Evolutionary conservation across 2,329 filamentous ascomycete genomes (phyloP).

Genomic region (Fusarium austroafricanum): DNA sequence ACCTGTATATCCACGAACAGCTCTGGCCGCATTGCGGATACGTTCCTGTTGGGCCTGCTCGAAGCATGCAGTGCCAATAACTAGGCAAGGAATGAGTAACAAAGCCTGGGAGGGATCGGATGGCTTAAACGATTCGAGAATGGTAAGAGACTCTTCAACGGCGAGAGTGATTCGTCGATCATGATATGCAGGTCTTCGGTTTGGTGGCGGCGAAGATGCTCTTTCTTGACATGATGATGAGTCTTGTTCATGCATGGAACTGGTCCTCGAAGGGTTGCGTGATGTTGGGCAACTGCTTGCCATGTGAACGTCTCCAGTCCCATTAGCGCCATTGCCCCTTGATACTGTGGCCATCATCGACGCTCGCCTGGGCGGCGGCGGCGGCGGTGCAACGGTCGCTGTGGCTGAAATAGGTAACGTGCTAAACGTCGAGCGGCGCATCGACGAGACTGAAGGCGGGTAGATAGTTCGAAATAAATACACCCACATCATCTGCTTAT

Average conservation of each 20-base stretch:
- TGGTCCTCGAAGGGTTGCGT: conserved; percentile 53
- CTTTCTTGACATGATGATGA: conserved; percentile 37
- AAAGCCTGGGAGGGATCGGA: conserved; percentile 70
- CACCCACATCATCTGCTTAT: conserved; percentile 75
- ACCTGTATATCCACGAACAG: conserved; percentile 68
- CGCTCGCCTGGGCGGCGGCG: conserved; percentile 47
- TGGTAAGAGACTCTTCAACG: conserved; percentile 66
- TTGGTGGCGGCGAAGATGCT: conserved; percentile 58
- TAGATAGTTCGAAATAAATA: conserved; percentile 72
- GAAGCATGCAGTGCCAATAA: conserved; percentile 72
- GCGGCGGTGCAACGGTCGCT: conserved; percentile 26
- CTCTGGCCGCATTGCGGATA: conserved; percentile 61
- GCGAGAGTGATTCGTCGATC: conserved; percentile 64
- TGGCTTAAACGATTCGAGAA: conserved; percentile 67
- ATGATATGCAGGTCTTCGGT: conserved; percentile 60
- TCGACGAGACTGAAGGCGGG: conserved; percentile 57
- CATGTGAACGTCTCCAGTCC: conserved; percentile 26
- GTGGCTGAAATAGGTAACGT: conserved; percentile 41
- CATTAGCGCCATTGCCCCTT: conserved; percentile 34
- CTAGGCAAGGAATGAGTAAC: conserved; percentile 68
- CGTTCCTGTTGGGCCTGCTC: conserved; percentile 63
- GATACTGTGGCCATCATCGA: conserved; percentile 52
- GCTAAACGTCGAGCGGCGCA: conserved; percentile 49
- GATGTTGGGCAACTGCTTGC: conserved; percentile 50
- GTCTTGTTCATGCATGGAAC: conserved; percentile 55